Evolutionary conservation across 768 basidiomycete species (phyloP), one percentile per base, ranked within the genome.

Genomic region (Mycena vitilis): DNA sequence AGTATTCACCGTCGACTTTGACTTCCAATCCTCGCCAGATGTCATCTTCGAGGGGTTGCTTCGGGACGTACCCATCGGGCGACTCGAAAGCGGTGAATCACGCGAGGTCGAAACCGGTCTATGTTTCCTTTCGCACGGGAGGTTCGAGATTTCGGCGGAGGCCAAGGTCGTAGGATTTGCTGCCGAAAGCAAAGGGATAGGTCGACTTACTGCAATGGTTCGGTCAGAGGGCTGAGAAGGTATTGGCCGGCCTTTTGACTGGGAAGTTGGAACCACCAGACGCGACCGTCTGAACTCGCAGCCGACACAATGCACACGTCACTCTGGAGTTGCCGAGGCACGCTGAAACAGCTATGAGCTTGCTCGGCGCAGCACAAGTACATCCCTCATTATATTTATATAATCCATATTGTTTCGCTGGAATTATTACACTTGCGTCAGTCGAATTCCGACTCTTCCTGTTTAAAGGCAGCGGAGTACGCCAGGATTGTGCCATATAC

Each of bases 401-500:
- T 65, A 69, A 55, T 61, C 67, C 67, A 60, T 49, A 69, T 60
- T 44, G 23, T 56, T 56, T 55, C 49, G 44, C 47, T n/a, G 10
- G 34, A 44, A 52, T 54, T 59, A 49, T 36, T 60, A 69, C 59
- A 65, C 30, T 38, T 8, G 58, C 22, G 65, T 85, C 73, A 93
- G 72, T 93, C 93, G 71, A 88, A 95, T 65, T 95, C 95, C n/a
- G 92, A 91, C 38, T 89, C 86, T 54, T 93, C 93, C 77, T 93
- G 89, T 70, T 80, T 91, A 79, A 96, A 95, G 25, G 90, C 91
- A 36, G 93, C 91, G 13, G 93, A 87, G 75, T 98, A 98, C 8
- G 93, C 91, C 71, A 95, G 67, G 74, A 98, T 97, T 20, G 96
- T 98, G 5, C 92, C 92, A 78, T 97, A 97, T 2, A 98, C 94